Percentiles rank a stretch among this genome's conserved stretches.
phyloP scores from a whole-genome alignment of 768 basidiomycete genomes.

The Rhizopogon sp. region DNA sequence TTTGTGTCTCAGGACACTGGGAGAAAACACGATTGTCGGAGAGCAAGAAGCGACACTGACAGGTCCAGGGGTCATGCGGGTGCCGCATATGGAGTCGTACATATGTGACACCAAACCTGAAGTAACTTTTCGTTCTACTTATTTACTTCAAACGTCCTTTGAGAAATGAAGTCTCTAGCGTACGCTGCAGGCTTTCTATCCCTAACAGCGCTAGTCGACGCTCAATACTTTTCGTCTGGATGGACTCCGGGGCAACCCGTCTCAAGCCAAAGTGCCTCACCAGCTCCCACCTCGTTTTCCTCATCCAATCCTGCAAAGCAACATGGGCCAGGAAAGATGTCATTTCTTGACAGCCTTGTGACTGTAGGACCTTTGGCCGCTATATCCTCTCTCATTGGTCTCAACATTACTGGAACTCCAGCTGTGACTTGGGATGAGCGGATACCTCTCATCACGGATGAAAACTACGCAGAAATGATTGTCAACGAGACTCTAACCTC shows the following conservation, averaged over 20 bases:
- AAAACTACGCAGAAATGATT: conserved; percentile 70
- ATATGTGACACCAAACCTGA: not conserved
- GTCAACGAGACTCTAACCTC: conserved; percentile 61
- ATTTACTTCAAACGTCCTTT: conserved; percentile 12
- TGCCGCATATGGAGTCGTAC: too few relatives aligned
- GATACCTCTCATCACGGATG: conserved; percentile 77
- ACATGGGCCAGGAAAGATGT: conserved; percentile 10
- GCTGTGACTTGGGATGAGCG: conserved; percentile 59
- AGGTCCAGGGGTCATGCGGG: too few relatives aligned
- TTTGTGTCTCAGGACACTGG: too few relatives aligned
- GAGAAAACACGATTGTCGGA: too few relatives aligned
- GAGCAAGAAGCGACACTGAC: too few relatives aligned
- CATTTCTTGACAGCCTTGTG: conserved; percentile 34
- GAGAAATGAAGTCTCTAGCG: conserved; percentile 49
- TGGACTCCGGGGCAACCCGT: conserved; percentile 73
- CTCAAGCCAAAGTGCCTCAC: conserved; percentile 14
- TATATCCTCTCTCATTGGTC: conserved; percentile 53
- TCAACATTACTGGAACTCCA: conserved; percentile 61
- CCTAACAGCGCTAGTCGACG: conserved; percentile 27
- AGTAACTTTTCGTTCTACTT: conserved; percentile 8
- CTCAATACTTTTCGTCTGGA: conserved; percentile 78
- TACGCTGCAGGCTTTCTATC: conserved; percentile 28
- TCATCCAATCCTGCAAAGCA: conserved; percentile 21
- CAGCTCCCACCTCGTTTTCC: conserved; percentile 17
- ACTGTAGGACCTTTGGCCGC: conserved; percentile 48